phyloP scores from a whole-genome alignment of 2,329 filamentous ascomycete genomes.

The Calonectria pauciramosa region DNA sequence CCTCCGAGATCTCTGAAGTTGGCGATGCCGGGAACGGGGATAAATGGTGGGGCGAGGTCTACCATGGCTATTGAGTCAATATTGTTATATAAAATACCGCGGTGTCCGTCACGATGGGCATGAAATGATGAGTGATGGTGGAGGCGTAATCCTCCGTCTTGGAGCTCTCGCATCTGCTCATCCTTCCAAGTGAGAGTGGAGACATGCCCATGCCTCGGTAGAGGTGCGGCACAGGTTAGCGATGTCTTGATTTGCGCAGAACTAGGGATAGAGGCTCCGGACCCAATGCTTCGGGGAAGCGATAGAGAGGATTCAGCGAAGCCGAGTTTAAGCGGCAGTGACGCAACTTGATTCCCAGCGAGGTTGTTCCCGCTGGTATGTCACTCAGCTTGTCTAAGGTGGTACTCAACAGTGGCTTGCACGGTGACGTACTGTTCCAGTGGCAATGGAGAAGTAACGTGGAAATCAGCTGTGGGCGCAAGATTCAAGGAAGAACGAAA shows the following conservation, averaged over 20 bases:
- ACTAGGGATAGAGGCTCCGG: background rate
- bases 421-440: background rate
- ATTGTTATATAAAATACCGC: background rate
- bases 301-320: background rate
- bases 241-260: background rate
- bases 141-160: background rate
- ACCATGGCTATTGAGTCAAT: slow-evolving; percentile 31
- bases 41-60: slow-evolving; percentile 59
- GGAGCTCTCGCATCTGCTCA: slow-evolving; percentile 15
- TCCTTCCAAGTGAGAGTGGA: slow-evolving; percentile 32
- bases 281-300: background rate
- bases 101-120: background rate
- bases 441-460: background rate
- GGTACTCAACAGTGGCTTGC: background rate
- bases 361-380: background rate
- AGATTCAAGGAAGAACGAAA: background rate
- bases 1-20: slow-evolving; percentile 80
- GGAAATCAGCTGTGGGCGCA: background rate
- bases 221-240: background rate
- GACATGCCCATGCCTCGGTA: slow-evolving; percentile 15
- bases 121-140: background rate
- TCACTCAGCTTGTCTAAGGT: background rate
- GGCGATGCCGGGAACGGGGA: slow-evolving; percentile 68
- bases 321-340: background rate
- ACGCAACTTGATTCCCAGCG: background rate